These are phyloP conservation scores for Coemansia sp. DNA, from an alignment of 192 early-diverging fungal species.

Conservation along the genomic window DNA sequence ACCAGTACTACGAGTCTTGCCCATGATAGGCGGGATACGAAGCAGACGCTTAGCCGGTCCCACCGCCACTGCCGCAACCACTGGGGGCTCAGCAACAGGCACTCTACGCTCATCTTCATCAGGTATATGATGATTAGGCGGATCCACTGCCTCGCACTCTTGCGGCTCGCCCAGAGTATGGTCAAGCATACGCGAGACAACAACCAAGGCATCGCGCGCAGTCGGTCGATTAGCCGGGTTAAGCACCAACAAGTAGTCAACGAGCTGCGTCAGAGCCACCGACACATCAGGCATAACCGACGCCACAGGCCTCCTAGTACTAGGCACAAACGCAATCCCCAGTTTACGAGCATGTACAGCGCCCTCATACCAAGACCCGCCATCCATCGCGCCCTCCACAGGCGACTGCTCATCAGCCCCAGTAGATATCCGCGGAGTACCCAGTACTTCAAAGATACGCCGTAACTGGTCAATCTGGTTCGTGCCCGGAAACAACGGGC, in stretches of 20 bases:
- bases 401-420: constrained; percentile 11
- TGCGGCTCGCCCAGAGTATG: constrained; percentile 37
- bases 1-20: constrained; percentile 10
- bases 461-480: constrained; percentile 93
- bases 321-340: constrained; percentile 67
- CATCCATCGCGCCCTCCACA: constrained; percentile 15
- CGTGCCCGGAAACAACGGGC: constrained; percentile 90
- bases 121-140: neutral
- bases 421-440: constrained; percentile 63
- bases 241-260: constrained; percentile 74
- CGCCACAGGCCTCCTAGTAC: constrained; percentile 55
- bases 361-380: constrained; percentile 76
- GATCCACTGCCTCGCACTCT: constrained; percentile 14
- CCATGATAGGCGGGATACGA: constrained; percentile 2
- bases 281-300: constrained; percentile 65
- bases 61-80: constrained; percentile 9
- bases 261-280: constrained; percentile 59
- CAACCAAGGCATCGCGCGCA: constrained; percentile 69
- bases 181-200: constrained; percentile 49
- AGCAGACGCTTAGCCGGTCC: constrained; percentile 1
- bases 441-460: constrained; percentile 81
- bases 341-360: constrained; percentile 66
- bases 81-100: neutral
- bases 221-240: constrained; percentile 77
- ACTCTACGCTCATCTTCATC: constrained; percentile 4